Conservation (phyloP, 805 yeast species). For the Schizosaccharomyces cryophilus region DNA sequence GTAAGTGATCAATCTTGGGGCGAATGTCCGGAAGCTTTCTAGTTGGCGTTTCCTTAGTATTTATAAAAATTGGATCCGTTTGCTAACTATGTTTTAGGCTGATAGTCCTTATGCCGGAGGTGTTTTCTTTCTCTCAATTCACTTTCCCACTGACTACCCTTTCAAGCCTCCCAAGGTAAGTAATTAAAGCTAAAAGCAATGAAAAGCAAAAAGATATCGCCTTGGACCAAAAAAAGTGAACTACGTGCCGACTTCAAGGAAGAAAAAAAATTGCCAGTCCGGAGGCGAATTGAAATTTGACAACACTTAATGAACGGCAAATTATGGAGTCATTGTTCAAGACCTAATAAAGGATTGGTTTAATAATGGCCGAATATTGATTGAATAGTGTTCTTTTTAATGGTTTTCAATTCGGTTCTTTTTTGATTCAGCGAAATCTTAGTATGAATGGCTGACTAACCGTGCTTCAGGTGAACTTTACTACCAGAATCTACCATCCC, state of each 20-base stretch:
- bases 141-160: conserved; percentile 97
- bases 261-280: too few relatives aligned
- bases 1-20: conserved; percentile 1
- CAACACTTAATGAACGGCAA: too few relatives aligned
- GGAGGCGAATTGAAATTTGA: too few relatives aligned
- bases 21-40: not conserved
- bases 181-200: conserved; percentile 3
- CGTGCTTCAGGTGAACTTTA: conserved; percentile 34
- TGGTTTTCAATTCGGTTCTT: not conserved
- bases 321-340: too few relatives aligned
- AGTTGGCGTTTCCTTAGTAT: not conserved
- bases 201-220: too few relatives aligned
- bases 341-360: too few relatives aligned
- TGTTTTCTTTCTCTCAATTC: conserved; percentile 83
- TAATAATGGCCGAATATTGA: too few relatives aligned
- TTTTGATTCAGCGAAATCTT: not conserved
- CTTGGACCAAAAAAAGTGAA: too few relatives aligned
- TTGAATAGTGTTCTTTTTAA: not conserved
- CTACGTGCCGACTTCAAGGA: too few relatives aligned
- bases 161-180: conserved; percentile 76
- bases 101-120: conserved; percentile 79
- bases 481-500: conserved; percentile 92
- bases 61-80: not conserved
- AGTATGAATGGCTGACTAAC: not conserved
- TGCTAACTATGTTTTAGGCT: conserved; percentile 15